These are phyloP conservation scores for Candida awuae DNA, from an alignment of 805 yeast genomes.

Conservation along the genomic window DNA sequence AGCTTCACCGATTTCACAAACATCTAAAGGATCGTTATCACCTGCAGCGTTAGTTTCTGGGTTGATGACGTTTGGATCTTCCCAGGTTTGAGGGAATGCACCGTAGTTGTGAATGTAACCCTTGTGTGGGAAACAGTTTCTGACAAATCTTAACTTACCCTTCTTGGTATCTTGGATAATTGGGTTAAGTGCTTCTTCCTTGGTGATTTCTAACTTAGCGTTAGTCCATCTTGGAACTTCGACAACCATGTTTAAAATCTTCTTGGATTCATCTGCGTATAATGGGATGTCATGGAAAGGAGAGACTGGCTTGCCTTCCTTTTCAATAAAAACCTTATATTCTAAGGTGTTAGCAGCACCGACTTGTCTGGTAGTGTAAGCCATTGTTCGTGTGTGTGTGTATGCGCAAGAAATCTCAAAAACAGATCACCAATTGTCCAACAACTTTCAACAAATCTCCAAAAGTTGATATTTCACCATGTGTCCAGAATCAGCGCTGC, in stretches of 20 bases:
- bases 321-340: constrained; percentile 82
- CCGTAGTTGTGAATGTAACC: constrained; percentile 99
- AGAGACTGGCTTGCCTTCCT: constrained; percentile 90
- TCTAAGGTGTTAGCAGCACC: constrained; percentile 96
- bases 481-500: too few species aligned
- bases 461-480: too few species aligned
- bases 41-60: constrained; percentile 65
- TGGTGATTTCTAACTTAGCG: constrained; percentile 92
- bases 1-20: constrained; percentile 70
- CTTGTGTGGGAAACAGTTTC: constrained; percentile 97
- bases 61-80: constrained; percentile 56
- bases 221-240: constrained; percentile 99
- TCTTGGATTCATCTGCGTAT: constrained; percentile 88
- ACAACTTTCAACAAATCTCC: too few species aligned
- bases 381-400: constrained; percentile 35
- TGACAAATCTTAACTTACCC: constrained; percentile 91
- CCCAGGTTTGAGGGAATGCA: constrained; percentile 95
- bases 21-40: constrained; percentile 83
- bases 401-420: neutral
- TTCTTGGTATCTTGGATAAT: constrained; percentile 96
- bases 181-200: constrained; percentile 80
- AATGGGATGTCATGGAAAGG: constrained; percentile 93
- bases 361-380: constrained; percentile 82
- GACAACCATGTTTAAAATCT: constrained; percentile 71
- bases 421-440: neutral